Conservation (phyloP, 139 green algal species). For the Klebsormidium nitens region DNA sequence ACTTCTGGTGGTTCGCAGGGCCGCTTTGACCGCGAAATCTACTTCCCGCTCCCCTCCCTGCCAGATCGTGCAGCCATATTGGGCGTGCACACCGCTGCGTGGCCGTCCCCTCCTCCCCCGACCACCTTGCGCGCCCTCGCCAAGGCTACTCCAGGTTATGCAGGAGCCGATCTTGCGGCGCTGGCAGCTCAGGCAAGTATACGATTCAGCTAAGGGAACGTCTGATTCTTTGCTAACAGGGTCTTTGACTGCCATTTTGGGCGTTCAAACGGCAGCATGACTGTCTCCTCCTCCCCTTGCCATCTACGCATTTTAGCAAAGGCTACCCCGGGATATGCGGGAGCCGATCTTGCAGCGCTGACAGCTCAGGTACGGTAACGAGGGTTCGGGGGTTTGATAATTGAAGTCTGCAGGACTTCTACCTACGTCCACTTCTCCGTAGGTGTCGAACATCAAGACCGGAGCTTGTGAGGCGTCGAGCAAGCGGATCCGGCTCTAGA, state of each 20-base stretch:
- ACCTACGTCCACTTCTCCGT: no score
- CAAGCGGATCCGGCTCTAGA: no score
- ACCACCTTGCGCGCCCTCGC: constrained; percentile 13
- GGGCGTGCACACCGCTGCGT: constrained; percentile 28
- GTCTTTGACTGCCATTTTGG: no score
- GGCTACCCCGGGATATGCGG: constrained; percentile 15
- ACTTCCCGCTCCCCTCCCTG: constrained; percentile 28
- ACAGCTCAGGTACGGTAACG: constrained; percentile 9
- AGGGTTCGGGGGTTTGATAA: background rate
- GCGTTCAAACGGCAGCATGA: background rate
- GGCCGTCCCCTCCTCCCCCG: constrained; percentile 5
- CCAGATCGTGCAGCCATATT: constrained; percentile 37
- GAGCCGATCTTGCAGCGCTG: constrained; percentile 30
- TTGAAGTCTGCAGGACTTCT: no score
- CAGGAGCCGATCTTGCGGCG: constrained; percentile 29
- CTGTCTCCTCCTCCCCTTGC: background rate
- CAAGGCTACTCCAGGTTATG: constrained; percentile 15
- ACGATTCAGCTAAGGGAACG: no score
- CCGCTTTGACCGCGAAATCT: constrained; percentile 44
- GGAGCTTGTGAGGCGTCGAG: no score
- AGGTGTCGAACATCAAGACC: no score
- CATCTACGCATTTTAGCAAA: background rate
- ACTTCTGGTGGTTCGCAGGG: background rate
- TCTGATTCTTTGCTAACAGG: no score
- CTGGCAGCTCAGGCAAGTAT: constrained; percentile 21